A percentile compares a stretch with the other conserved stretches of the same genome.
These are phyloP conservation scores for Seiridium unicorne DNA, from an alignment of 2,329 filamentous ascomycete species.

Conservation along the genomic window DNA sequence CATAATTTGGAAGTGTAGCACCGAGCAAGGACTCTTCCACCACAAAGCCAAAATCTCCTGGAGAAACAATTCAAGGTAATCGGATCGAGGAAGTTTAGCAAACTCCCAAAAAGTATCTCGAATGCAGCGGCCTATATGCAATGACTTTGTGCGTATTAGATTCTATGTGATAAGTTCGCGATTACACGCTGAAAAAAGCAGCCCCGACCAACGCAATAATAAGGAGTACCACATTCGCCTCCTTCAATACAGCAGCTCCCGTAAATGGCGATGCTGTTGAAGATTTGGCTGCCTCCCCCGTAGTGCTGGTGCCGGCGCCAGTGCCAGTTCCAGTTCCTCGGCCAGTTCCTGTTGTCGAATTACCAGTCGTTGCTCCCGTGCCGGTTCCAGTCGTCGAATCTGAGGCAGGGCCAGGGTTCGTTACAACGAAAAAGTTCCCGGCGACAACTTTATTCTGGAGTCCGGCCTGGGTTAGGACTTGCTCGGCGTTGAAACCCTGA, in stretches of 20 bases:
- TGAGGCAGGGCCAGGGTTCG: conserved; percentile 23
- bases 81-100: too few species aligned
- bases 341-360: background rate
- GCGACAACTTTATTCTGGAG: conserved; percentile 29
- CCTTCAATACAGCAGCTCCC: background rate
- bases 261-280: background rate
- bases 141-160: too few species aligned
- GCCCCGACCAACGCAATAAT: background rate
- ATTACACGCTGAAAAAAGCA: background rate
- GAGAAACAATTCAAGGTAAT: background rate
- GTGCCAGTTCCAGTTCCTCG: background rate
- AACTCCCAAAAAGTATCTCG: too few species aligned
- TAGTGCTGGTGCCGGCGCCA: background rate
- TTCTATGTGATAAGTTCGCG: too few species aligned
- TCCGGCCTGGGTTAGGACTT: conserved; percentile 23
- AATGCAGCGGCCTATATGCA: too few species aligned
- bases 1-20: background rate
- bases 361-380: background rate
- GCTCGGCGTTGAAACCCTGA: conserved; percentile 21
- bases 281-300: background rate
- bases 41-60: background rate
- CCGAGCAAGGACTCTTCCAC: background rate
- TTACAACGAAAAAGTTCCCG: conserved; percentile 31
- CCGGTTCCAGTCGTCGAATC: background rate
- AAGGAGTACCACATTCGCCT: background rate